Conservation (phyloP, 108 stramenopile genomes). For the Chaetoceros muelleri region DNA sequence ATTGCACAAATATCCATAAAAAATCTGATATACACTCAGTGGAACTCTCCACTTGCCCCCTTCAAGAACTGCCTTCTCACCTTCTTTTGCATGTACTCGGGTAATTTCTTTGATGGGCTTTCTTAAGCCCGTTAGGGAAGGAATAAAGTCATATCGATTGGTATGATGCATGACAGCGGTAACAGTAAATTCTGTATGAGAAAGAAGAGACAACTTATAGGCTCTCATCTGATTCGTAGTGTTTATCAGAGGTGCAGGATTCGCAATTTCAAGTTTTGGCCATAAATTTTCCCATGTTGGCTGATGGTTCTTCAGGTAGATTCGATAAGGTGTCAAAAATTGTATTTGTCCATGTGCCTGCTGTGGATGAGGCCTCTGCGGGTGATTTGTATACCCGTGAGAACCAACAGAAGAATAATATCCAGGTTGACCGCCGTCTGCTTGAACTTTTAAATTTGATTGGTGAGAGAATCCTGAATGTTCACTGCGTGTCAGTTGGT, state of each 20-base stretch:
- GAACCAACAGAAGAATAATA: no score
- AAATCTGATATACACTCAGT: constrained; percentile 61
- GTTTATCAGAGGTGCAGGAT: neutral
- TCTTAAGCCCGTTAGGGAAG: constrained; percentile 27
- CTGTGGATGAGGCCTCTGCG: no score
- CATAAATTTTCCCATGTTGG: neutral
- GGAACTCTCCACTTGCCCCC: constrained; percentile 75
- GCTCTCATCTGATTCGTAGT: neutral
- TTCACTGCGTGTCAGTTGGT: no score
- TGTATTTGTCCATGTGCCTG: no score
- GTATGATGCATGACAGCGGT: constrained; percentile 1
- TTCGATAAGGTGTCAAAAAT: no score
- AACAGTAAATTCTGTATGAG: constrained; percentile 1
- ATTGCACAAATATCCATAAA: constrained; percentile 38
- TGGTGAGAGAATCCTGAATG: neutral
- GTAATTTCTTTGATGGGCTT: constrained; percentile 50
- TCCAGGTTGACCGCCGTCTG: no score
- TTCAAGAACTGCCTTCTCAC: constrained; percentile 39
- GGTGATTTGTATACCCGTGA: no score
- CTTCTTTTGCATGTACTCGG: constrained; percentile 15
- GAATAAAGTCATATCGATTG: neutral
- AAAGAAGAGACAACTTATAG: constrained; percentile 1
- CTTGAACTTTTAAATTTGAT: neutral
- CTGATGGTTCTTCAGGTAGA: no score
- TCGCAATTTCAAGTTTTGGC: neutral